Percentiles rank a stretch among this genome's conserved stretches.
Conservation (phyloP, 768 basidiomycete species). For the Roridomyces roridus region DNA sequence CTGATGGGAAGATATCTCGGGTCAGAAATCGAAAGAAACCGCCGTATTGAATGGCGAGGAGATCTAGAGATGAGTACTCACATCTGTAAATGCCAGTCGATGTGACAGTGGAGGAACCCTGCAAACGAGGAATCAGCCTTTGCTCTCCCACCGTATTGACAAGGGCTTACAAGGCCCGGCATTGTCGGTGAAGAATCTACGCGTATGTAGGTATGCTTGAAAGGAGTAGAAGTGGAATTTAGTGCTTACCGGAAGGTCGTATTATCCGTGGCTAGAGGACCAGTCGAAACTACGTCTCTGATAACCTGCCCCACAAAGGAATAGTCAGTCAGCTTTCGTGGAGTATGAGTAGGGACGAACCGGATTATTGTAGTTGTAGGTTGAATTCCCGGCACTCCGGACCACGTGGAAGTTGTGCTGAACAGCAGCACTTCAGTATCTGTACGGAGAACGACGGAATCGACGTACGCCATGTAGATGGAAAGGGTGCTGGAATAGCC, state of each 20-base stretch:
- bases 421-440: background rate
- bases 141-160: too few species aligned
- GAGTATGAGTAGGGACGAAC: background rate
- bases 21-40: background rate
- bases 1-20: too few species aligned
- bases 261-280: background rate
- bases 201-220: background rate
- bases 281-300: slow-evolving; percentile 6
- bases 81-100: slow-evolving; percentile 42
- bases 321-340: background rate
- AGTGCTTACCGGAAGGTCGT: slow-evolving; percentile 14
- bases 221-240: too few species aligned
- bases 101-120: slow-evolving; percentile 44
- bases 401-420: slow-evolving; percentile 37
- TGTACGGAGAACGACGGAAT: too few species aligned
- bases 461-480: slow-evolving; percentile 11
- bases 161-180: slow-evolving; percentile 51
- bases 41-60: background rate
- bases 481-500: slow-evolving; percentile 14
- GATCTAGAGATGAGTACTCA: slow-evolving; percentile 7
- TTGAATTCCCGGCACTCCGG: slow-evolving; percentile 31
- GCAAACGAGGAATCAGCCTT: background rate
- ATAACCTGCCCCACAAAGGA: slow-evolving; percentile 11
- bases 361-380: slow-evolving; percentile 1
- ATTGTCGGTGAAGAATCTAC: slow-evolving; percentile 59